Conservation (phyloP, 2,329 filamentous ascomycete species). For the Phialophora chinensis region DNA sequence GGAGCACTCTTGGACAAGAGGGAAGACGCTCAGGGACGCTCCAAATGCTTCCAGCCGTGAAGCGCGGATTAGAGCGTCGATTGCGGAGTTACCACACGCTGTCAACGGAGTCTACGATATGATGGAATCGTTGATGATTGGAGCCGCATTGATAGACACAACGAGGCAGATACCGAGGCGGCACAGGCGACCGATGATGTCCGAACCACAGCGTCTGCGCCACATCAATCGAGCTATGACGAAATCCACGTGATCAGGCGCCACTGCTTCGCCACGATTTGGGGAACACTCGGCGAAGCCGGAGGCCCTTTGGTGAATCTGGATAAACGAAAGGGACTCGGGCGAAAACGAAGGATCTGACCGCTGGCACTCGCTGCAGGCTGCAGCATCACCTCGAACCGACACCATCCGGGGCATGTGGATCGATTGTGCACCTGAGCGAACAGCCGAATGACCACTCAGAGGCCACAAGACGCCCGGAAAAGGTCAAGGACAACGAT, state of each 20-base stretch:
- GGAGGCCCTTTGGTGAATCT: constrained; percentile 9
- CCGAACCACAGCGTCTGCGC: constrained; percentile 16
- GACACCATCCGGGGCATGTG: constrained; percentile 10
- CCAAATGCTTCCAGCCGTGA: background rate
- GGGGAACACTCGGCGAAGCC: background rate
- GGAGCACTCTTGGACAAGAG: constrained; percentile 4
- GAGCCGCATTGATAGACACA: background rate
- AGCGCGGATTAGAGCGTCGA: constrained; percentile 18
- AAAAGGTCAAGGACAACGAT: background rate
- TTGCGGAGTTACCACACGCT: constrained; percentile 19
- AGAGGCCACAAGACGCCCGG: constrained; percentile 15
- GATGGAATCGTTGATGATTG: constrained; percentile 2
- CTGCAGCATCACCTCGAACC: background rate
- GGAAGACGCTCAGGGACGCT: background rate
- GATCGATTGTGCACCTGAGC: constrained; percentile 9
- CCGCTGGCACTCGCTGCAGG: background rate
- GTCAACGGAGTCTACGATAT: constrained; percentile 7
- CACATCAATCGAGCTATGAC: constrained; percentile 6
- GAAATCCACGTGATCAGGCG: constrained; percentile 1
- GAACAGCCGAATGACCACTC: constrained; percentile 14
- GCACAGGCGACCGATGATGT: constrained; percentile 12
- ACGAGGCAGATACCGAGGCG: constrained; percentile 1
- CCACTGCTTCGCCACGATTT: constrained; percentile 1
- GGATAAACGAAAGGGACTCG: background rate
- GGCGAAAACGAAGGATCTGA: background rate